phyloP scores from a whole-genome alignment of 1,284 basidiomycete genomes.

The Microstroma glucosiphilum region DNA sequence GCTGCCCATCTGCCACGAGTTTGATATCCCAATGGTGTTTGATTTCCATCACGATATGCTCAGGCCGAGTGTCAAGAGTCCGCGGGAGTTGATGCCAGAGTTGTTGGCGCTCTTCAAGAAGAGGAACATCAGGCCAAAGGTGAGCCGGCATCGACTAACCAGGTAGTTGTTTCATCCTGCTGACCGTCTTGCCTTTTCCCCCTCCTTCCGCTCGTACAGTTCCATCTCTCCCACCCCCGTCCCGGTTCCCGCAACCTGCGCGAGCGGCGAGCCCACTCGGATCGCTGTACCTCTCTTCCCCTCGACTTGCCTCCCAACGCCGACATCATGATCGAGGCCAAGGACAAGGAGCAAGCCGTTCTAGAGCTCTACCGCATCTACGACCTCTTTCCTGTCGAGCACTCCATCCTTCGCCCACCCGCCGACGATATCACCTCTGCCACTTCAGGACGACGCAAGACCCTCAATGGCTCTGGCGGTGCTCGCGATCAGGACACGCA shows the following conservation, averaged over 20 bases:
- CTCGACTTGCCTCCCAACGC: constrained; percentile 53
- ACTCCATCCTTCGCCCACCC: constrained; percentile 56
- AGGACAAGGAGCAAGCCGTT: constrained; percentile 88
- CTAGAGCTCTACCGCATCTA: constrained; percentile 77
- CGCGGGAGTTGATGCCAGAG: constrained; percentile 61
- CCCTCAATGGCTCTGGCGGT: constrained; percentile 31
- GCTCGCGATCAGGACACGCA: constrained; percentile 33
- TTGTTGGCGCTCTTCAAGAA: constrained; percentile 69
- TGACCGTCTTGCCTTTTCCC: too few relatives aligned
- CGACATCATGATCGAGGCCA: constrained; percentile 89
- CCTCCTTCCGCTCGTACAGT: background rate
- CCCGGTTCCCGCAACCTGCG: constrained; percentile 21
- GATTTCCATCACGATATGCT: constrained; percentile 50
- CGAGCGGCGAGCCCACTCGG: constrained; percentile 75
- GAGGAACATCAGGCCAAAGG: constrained; percentile 69
- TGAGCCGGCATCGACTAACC: constrained; percentile 55
- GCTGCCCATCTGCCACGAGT: constrained; percentile 71
- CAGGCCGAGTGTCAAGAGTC: constrained; percentile 35
- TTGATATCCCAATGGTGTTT: constrained; percentile 62
- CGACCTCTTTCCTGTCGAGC: constrained; percentile 61
- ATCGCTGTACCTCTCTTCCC: constrained; percentile 67
- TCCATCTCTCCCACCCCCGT: constrained; percentile 12
- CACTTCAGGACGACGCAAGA: constrained; percentile 50
- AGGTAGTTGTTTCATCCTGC: too few relatives aligned
- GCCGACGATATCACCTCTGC: constrained; percentile 53